Percentiles rank a stretch among this genome's conserved stretches.
phyloP scores from a whole-genome alignment of 2,329 filamentous ascomycete genomes.

The Didymella segeticola region DNA sequence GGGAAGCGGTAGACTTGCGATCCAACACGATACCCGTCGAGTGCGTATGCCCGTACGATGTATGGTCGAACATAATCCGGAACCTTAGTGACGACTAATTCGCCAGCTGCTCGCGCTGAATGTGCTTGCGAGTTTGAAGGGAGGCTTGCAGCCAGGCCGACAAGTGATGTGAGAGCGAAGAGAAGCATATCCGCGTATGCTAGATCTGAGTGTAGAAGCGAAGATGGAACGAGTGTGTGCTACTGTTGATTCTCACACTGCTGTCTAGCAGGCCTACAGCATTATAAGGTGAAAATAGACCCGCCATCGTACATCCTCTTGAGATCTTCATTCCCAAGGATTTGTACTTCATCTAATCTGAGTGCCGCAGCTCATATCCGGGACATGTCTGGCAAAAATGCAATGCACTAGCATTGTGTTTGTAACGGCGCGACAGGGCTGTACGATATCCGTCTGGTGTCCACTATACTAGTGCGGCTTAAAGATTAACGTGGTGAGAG shows the following conservation, averaged over 20 bases:
- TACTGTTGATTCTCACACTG: neutral
- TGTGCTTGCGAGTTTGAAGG: conserved; percentile 1
- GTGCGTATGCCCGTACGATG: conserved; percentile 44
- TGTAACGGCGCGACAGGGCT: neutral
- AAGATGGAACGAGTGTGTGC: neutral
- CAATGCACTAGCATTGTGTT: neutral
- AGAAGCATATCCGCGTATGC: neutral
- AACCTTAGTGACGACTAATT: conserved; percentile 30
- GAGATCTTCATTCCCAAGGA: neutral
- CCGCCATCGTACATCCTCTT: conserved; percentile 13
- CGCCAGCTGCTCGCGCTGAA: neutral
- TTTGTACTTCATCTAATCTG: neutral
- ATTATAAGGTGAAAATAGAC: neutral
- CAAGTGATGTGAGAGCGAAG: conserved; percentile 3
- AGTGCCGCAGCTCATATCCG: neutral
- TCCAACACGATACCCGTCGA: conserved; percentile 45
- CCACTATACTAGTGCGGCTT: conserved; percentile 4
- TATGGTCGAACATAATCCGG: conserved; percentile 47
- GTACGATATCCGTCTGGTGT: neutral
- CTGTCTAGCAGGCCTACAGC: no score
- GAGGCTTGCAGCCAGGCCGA: conserved; percentile 11
- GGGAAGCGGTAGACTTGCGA: conserved; percentile 52
- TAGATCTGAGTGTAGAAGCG: neutral
- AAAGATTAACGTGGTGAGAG: neutral
- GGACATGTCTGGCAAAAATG: neutral